Evolutionary conservation across 192 early-diverging fungal species (phyloP), one percentile per base, ranked within the genome.

Genomic region (Paraglomus brasilianum): DNA sequence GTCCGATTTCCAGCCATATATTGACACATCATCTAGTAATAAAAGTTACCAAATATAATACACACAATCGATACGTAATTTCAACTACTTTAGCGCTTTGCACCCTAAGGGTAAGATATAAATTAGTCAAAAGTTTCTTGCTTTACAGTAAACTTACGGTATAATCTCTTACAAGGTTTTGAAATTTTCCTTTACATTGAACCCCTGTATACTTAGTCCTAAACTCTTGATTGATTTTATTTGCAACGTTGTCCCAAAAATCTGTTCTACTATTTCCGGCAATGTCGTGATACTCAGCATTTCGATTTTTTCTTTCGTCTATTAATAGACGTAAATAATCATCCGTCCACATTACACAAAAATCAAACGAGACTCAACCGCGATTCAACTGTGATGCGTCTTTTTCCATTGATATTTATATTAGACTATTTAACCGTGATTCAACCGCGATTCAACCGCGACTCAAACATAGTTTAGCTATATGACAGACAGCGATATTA

Each of bases 151-250:
- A n/a, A n/a, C n/a, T n/a, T n/a, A n/a, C n/a, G n/a, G n/a, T n/a
- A n/a, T n/a, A n/a, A n/a, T n/a, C n/a, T n/a, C n/a, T n/a, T n/a
- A n/a, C n/a, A n/a, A n/a, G 56, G 41, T 58, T 58, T 39, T 38
- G 56, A 58, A 58, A 58, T 38, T 58, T 58, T 40, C 36, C 56
- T 13, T 58, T 58, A 21, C 56, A 58, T 58, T 58, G 56, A 58
- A 40, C 14, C n/a, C 36, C 56, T 15, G 5, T 58, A 58, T 58
- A 58, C 14, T 24, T 58, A 21, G 36, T 58, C 11, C 36, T 24
- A 58, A 58, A 58, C 41, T 15, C 14, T 21, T 39, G 11, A 58
- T 58, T 58, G n/a, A 58, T 58, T 58, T 21, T 58, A 58, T 58
- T 39, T 10, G 38, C 56, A 38, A 58, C 41, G 41, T 38, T 41